Conservation (phyloP, 2,329 filamentous ascomycete species). For the Ceratocystis variospora region DNA sequence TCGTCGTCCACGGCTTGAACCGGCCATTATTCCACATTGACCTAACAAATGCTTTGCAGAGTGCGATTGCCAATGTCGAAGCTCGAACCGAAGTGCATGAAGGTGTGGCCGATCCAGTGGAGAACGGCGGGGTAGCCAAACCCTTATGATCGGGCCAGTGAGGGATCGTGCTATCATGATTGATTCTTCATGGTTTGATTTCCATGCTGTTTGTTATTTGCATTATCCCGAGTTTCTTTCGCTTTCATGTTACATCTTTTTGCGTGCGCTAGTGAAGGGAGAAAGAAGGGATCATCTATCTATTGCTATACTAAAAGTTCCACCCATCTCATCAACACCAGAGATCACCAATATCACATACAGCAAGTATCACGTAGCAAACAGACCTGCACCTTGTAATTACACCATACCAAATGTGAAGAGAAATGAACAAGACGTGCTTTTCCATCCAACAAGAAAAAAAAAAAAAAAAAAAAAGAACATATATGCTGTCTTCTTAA, state of each 20-base stretch:
- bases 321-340: too few relatives aligned
- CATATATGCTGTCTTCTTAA: neutral
- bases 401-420: neutral
- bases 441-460: slow-evolving; percentile 4
- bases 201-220: slow-evolving; percentile 6
- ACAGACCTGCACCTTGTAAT: too few relatives aligned
- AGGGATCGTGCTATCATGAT: neutral
- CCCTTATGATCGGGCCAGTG: neutral
- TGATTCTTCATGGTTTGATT: neutral
- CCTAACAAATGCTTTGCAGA: slow-evolving; percentile 75
- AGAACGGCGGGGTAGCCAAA: slow-evolving; percentile 11
- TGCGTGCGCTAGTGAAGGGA: too few relatives aligned
- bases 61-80: slow-evolving; percentile 68
- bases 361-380: too few relatives aligned
- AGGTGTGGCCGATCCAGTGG: neutral
- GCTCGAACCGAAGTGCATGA: slow-evolving; percentile 30
- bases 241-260: too few relatives aligned
- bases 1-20: slow-evolving; percentile 73
- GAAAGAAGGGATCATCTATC: too few relatives aligned
- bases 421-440: slow-evolving; percentile 5
- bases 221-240: neutral
- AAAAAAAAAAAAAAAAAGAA: neutral
- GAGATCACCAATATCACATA: too few relatives aligned
- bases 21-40: slow-evolving; percentile 90
- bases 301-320: too few relatives aligned